Base-by-base conservation (phyloP, 2,329 filamentous ascomycete genomes). In the Aspergillus arachidicola region DNA sequence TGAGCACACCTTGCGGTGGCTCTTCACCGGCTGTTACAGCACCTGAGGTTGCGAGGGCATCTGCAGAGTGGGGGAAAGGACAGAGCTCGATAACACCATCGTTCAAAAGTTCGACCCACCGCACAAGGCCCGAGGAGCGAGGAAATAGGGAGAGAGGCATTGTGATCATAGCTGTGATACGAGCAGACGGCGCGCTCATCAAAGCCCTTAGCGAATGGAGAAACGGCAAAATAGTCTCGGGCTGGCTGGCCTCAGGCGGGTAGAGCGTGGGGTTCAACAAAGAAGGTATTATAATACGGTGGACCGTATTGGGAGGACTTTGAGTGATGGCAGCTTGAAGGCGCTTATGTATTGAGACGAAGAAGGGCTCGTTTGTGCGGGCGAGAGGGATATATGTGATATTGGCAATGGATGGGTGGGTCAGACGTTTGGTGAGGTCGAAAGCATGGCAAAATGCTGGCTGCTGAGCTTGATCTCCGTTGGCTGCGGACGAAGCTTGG, bases 1-100 rank as follows among this genome's bases (percentile, higher is more conserved):
- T 91, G 21, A 98, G 80, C 78, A 98, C 87, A 1, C 95, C 95
- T 74, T 98, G 94, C 1, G 91, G 89, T 62, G 90, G 88, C 63
- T 96, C 93, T 64, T 92, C 90, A 4, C 86, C 82, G 46, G 84
- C 80, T 53, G 85, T 85, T 2, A 86, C 81, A 5, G 85, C 76
- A 60, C 83, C 80, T 57, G 86, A 81, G 63, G 87, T 82, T 68
- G 83, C 71, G 50, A 79, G 79, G 68, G 83, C 74, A 73, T 84
- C 78, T 1, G 82, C 80, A 67, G 76, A 87, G 81, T 83, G 90
- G 73, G 82, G 94, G 79, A 80, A 96, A 72, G 85, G 89, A 32
- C 92, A 88, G 16, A 99, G 83, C 78, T 98, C 94, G 26, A 97
- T 80, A 7, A 96, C 92, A 6, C 93, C 93, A 72, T 99, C 95